A percentile compares a stretch with the other conserved stretches of the same genome.
Conservation (phyloP, 495 filamentous ascomycete genomes). For the Penicillium turbatum region DNA sequence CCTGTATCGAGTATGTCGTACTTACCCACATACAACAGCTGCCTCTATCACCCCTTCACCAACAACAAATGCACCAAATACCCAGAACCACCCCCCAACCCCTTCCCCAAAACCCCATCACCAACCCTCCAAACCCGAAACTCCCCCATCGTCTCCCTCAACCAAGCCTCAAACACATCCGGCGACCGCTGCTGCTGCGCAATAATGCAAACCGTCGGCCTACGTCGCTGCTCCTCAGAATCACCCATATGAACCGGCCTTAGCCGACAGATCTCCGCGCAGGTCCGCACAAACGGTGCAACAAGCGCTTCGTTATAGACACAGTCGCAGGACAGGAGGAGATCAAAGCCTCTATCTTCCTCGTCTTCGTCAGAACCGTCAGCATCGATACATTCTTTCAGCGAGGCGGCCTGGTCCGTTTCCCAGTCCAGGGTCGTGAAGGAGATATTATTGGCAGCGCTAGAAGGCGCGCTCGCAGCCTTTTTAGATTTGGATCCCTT, state of each 20-base stretch:
- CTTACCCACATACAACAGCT: background rate
- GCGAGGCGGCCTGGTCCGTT: conserved; percentile 28
- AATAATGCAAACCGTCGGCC: conserved; percentile 63
- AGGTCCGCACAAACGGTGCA: conserved; percentile 75
- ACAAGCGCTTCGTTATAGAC: conserved; percentile 87
- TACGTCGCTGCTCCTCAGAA: conserved; percentile 9
- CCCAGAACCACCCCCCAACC: conserved; percentile 50
- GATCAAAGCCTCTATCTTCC: conserved; percentile 46
- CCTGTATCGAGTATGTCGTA: background rate
- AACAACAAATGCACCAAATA: conserved; percentile 44
- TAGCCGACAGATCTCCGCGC: conserved; percentile 69
- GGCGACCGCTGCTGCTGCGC: conserved; percentile 82
- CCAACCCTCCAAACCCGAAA: conserved; percentile 80
- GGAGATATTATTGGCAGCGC: conserved; percentile 28
- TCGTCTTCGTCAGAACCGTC: conserved; percentile 10
- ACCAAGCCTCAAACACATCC: conserved; percentile 81
- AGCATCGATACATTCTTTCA: conserved; percentile 28
- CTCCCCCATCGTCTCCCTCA: conserved; percentile 55
- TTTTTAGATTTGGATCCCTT: conserved; percentile 2
- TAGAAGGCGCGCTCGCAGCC: background rate
- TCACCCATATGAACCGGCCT: conserved; percentile 27
- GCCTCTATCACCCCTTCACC: conserved; percentile 15
- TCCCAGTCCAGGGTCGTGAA: conserved; percentile 48
- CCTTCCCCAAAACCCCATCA: conserved; percentile 52
- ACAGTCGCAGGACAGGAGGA: conserved; percentile 78